Percentiles rank a stretch among this genome's conserved stretches.
These are phyloP conservation scores for Earliella scabrosa DNA, from an alignment of 1,284 basidiomycete genomes.

Conservation along the genomic window DNA sequence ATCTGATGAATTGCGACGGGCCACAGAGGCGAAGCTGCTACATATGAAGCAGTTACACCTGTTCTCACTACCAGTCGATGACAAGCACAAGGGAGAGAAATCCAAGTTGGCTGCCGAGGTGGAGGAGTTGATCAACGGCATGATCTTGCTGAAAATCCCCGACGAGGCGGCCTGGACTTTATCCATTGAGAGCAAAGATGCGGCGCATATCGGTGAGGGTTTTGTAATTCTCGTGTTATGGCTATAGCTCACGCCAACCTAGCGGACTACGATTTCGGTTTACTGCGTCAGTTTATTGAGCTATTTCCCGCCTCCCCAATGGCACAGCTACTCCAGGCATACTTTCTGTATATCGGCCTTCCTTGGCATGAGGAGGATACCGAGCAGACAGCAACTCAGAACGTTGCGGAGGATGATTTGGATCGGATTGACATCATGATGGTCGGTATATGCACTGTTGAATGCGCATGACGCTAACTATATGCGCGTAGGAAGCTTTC, in stretches of 20 bases:
- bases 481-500: slow-evolving; percentile 59
- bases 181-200: slow-evolving; percentile 79
- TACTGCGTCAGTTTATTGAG: slow-evolving; percentile 67
- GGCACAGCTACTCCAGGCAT: slow-evolving; percentile 67
- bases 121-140: slow-evolving; percentile 71
- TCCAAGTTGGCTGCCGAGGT: slow-evolving; percentile 59
- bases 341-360: slow-evolving; percentile 67
- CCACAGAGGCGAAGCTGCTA: slow-evolving; percentile 74
- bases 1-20: slow-evolving; percentile 70
- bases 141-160: slow-evolving; percentile 73
- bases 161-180: slow-evolving; percentile 83
- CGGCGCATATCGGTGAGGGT: slow-evolving; percentile 65
- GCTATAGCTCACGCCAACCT: not conserved
- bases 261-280: slow-evolving; percentile 68
- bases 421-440: slow-evolving; percentile 56
- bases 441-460: slow-evolving; percentile 40
- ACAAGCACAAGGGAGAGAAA: slow-evolving; percentile 52
- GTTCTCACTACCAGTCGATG: slow-evolving; percentile 51
- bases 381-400: slow-evolving; percentile 31
- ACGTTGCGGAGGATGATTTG: slow-evolving; percentile 38
- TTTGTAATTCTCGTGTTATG: not conserved
- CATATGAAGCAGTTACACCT: slow-evolving; percentile 63
- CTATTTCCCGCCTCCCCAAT: slow-evolving; percentile 71
- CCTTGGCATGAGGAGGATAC: slow-evolving; percentile 46
- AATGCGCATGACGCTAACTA: not conserved